Conservation (phyloP, 2,329 filamentous ascomycete species). For the Phaeosphaeriaceae sp. region DNA sequence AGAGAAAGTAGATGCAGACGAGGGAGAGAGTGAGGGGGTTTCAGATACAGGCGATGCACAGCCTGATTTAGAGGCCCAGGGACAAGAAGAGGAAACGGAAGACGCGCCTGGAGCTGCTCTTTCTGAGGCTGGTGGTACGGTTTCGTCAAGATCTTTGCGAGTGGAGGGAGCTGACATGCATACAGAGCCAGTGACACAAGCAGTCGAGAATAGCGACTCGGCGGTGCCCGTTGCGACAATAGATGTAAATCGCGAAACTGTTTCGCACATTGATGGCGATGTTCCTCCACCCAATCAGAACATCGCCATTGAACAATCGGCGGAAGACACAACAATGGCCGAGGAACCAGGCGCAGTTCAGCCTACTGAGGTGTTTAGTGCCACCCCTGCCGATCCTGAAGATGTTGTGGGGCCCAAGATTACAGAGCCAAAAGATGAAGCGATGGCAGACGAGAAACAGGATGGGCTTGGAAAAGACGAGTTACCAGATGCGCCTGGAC, state of each 20-base stretch:
- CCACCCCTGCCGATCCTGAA: slow-evolving; percentile 23
- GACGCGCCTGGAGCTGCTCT: slow-evolving; percentile 21
- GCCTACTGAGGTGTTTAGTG: slow-evolving; percentile 16
- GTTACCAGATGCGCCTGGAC: slow-evolving; percentile 28
- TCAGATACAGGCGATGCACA: slow-evolving; percentile 9
- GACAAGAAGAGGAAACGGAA: slow-evolving; percentile 8
- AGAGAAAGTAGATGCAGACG: slow-evolving; percentile 39
- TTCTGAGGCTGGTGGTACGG: slow-evolving; percentile 30
- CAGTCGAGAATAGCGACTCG: background rate
- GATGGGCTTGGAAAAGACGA: slow-evolving; percentile 10
- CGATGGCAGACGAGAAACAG: slow-evolving; percentile 10
- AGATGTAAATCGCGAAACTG: slow-evolving; percentile 21
- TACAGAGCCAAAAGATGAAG: slow-evolving; percentile 23
- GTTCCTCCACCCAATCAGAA: slow-evolving; percentile 16
- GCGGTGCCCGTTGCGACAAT: slow-evolving; percentile 23
- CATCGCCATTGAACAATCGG: slow-evolving; percentile 17
- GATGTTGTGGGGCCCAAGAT: slow-evolving; percentile 25
- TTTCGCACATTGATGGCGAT: slow-evolving; percentile 33
- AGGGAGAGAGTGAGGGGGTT: slow-evolving; percentile 8
- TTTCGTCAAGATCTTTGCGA: background rate
- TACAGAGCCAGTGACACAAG: slow-evolving; percentile 15
- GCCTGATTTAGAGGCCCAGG: slow-evolving; percentile 5
- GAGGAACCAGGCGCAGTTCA: slow-evolving; percentile 26
- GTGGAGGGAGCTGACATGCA: slow-evolving; percentile 3
- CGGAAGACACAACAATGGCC: slow-evolving; percentile 22